Evolutionary conservation across 257 asterid species (phyloP), one percentile per base, ranked within the genome.

Genomic region (Coffea eugenioides): DNA sequence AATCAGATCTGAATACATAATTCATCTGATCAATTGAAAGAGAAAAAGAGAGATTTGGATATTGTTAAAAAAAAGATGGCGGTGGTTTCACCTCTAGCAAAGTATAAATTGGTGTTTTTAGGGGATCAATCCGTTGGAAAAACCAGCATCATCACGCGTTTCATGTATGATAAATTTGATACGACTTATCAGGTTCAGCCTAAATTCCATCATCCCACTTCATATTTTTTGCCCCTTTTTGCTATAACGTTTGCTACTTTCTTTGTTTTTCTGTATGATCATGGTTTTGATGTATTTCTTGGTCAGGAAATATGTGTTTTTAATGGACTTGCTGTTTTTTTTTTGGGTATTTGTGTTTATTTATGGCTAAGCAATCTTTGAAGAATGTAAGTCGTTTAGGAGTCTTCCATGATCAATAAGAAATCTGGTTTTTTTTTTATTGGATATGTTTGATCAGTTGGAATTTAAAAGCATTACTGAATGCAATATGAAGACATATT

Each of bases 141-240:
- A 88, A 90, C 95, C 83, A 90, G 94, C 90, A 92, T 92, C 91
- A 92, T 89, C 88, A 92, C 94, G 66, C 97, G 94, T 61, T 90
- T 92, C 87, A 89, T 89, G 97, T 90, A 89, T 84, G 95, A 90
- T 79, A 90, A 90, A 88, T 92, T 92, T 87, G 95, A 90, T 86
- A 89, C 92, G 76, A 90, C 94, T 73, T 92, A 90, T 88, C 94
- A 89, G 97, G 95, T 90, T 51, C 34, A 34, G 15, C 59, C 7
- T 51, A 64, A 48, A 52, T 34, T 73, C 70, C 15, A 8, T 8
- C 46, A 77, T 71, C 57, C 51, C 62, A 10, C 20, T 36, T 27
- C 61, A 52, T 57, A 59, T 54, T 61, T 61, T 56, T 51, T 70
- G 36, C 3, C 61, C 61, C 41, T 0, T 72, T 72, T 48, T 46